Percentiles rank a stretch among this genome's conserved stretches.
Evolutionary conservation across 2,329 filamentous ascomycete species (phyloP).

Genomic region (Colletotrichum sp.): DNA sequence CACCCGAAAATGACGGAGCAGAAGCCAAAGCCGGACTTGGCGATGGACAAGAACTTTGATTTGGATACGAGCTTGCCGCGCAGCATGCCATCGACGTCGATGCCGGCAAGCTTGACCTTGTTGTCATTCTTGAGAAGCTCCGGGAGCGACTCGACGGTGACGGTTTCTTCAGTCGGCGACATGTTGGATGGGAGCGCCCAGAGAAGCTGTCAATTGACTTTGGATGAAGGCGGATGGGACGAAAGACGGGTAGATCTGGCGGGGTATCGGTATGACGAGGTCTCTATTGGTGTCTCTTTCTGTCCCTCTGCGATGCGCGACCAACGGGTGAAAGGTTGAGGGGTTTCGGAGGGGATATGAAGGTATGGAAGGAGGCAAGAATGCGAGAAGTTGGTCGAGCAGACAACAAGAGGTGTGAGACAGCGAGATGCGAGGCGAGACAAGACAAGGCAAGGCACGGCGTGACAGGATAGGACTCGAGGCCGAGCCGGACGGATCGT

Average conservation of each 20-base stretch:
- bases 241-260: background rate
- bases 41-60: conserved; percentile 87
- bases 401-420: background rate
- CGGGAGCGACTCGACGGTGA: conserved; percentile 70
- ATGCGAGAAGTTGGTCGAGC: background rate
- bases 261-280: background rate
- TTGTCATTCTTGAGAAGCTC: conserved; percentile 72
- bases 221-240: conserved; percentile 9
- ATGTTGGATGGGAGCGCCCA: conserved; percentile 24
- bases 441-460: background rate
- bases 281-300: background rate
- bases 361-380: background rate
- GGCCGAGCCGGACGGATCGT: background rate
- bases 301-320: background rate
- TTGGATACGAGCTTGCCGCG: conserved; percentile 92
- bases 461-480: background rate
- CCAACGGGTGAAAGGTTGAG: background rate
- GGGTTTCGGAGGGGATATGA: background rate
- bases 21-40: conserved; percentile 85
- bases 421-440: background rate
- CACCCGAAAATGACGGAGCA: conserved; percentile 95
- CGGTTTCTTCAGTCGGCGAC: conserved; percentile 20
- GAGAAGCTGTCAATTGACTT: conserved; percentile 13
- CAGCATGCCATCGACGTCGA: conserved; percentile 86
- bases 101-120: conserved; percentile 85